These are phyloP conservation scores for Mikania micrantha DNA, from an alignment of 129 eudicot species.

Conservation along the genomic window DNA sequence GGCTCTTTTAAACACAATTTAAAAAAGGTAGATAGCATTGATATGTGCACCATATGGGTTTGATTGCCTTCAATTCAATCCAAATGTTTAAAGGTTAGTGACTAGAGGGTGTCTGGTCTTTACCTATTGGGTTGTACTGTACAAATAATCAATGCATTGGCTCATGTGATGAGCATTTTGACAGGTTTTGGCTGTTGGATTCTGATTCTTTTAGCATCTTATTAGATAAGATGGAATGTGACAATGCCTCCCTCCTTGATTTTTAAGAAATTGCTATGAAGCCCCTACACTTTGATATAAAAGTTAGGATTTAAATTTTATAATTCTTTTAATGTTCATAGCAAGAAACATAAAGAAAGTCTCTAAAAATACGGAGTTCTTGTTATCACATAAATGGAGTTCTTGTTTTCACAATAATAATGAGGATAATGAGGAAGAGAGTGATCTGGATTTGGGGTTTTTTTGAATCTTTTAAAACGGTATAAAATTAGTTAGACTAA, in stretches of 20 bases:
- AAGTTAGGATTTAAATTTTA: too few species aligned
- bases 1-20: conserved; percentile 14
- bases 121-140: conserved; percentile 1
- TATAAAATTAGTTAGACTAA: background rate
- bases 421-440: background rate
- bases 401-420: background rate
- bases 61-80: background rate
- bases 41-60: conserved; percentile 7
- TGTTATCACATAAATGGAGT: background rate
- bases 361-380: background rate
- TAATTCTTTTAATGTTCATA: background rate
- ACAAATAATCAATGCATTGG: conserved; percentile 11
- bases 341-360: background rate
- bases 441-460: background rate
- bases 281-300: background rate
- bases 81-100: background rate
- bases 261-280: background rate
- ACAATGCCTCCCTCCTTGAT: conserved; percentile 11
- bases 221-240: conserved; percentile 24
- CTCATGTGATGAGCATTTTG: conserved; percentile 21
- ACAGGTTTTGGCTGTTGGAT: conserved; percentile 27
- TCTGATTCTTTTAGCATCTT: conserved; percentile 23
- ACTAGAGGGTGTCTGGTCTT: background rate
- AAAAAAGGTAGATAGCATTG: conserved; percentile 1
- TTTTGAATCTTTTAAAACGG: background rate